Base-by-base conservation (phyloP, 345 rosid species). In the Gossypium raimondii region DNA sequence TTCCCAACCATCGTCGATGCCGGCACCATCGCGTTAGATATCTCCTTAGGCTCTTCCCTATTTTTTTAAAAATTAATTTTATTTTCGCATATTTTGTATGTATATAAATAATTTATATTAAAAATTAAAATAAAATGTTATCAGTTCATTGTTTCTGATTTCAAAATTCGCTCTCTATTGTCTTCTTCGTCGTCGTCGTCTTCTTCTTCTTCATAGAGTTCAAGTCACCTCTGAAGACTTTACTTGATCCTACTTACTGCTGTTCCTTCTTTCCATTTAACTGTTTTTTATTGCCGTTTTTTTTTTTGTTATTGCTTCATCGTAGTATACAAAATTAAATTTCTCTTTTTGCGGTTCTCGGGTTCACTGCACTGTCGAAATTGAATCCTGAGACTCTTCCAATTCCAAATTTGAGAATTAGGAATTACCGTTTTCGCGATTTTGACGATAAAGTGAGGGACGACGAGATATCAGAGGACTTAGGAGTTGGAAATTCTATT, bases 391-490 rank as follows among this genome's bases (percentile, higher is more conserved):
- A 18, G 51, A 41, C 53, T 52, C 14, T 71, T 24, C 63, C 17
- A 4, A 13, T 34, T 45, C 50, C 17, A 4, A 13, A 18, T 50
- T 69, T 73, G 80, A 66, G 72, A 65, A 77, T 73, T 72, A 66
- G 27, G 71, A 70, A 62, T 64, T 47, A 24, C 34, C 48, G 22
- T 16, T 75, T 67, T 41, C 66, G 53, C 53, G 76, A 62, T 77
- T 76, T 20, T 58, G 71, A 78, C 68, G 48, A 17, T 9, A n/a
- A 61, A 47, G 76, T 59, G 38, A 29, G 74, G 69, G 65, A 56
- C 25, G 68, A 75, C 75, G 74, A 72, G 20, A 66, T 63, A 63
- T 74, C 80, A 77, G 56, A 80, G 72, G 79, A 71, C 67, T 41
- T 72, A 72, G 74, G 47, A 10, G 55, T 74, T 70, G 29, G 29